Evolutionary conservation across 345 rosid genomes (phyloP), one percentile per base, ranked within the genome.

Genomic region (Camelina hispida): DNA sequence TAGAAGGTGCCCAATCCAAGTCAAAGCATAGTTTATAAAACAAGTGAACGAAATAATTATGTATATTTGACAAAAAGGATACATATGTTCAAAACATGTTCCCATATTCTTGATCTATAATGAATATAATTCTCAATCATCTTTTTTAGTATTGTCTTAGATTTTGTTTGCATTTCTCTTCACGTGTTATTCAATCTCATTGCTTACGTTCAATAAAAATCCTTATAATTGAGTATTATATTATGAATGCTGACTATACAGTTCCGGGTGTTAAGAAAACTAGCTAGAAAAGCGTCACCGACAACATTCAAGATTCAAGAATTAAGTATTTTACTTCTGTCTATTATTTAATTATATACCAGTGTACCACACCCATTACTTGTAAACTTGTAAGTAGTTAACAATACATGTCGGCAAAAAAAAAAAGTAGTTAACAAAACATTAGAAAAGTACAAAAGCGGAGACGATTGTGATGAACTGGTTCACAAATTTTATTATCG

Each of bases 281-380:
- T 25, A 28, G 5, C 30, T 28, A 28, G 43, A 23, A 74, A 55
- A 20, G 51, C 11, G 50, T 47, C 53, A 66, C 78, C 72, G 66
- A 74, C 78, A 58, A 9, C 78, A 66, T 57, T 74, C 22, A 68
- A 34, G 30, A 20, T n/a, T n/a, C n/a, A n/a, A n/a, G n/a, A 25
- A 25, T 25, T 25, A 0, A 74, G n/a, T 57, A 66, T 35, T 9
- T 38, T 66, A 66, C 57, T 54, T 64, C 20, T 63, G 37, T 42
- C 62, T 62, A 30, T 46, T 34, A 42, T 17, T 55, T 68, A 18
- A 58, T 6, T 51, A 66, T 67, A 23, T 28, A 5, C 62, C 32
- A 28, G 30, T 28, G 0, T n/a, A n/a, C 30, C 30, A 25, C 42
- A 25, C 42, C 42, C 42, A 10, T 38, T 38, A 34, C 37, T 34